phyloP scores from a whole-genome alignment of 176 grass and related monocot genomes.

The Phoenix roebelenii region DNA sequence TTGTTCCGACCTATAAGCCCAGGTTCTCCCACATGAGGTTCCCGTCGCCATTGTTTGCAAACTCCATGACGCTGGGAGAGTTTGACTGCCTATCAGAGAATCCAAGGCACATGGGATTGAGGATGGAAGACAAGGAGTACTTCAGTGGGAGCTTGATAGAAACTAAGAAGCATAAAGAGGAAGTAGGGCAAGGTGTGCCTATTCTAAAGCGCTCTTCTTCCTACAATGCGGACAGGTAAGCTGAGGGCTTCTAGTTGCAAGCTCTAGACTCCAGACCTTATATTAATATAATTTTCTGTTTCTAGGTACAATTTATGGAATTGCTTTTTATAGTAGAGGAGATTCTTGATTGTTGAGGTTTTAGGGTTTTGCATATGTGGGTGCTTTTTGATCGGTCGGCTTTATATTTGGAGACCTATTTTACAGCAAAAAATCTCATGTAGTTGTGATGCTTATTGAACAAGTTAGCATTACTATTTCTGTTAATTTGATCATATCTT shows the following conservation, averaged over 20 bases:
- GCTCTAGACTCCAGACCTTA: too few relatives aligned
- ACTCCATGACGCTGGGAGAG: slow-evolving; percentile 39
- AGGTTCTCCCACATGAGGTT: slow-evolving; percentile 73
- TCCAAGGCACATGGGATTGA: slow-evolving; percentile 34
- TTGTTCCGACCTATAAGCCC: slow-evolving; percentile 71
- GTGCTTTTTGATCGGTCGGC: too few relatives aligned
- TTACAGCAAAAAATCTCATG: too few relatives aligned
- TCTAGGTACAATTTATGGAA: too few relatives aligned
- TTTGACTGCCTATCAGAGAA: slow-evolving; percentile 48
- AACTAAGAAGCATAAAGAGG: slow-evolving; percentile 33
- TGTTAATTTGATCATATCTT: too few relatives aligned
- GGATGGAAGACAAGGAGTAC: slow-evolving; percentile 48
- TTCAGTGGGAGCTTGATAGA: slow-evolving; percentile 51
- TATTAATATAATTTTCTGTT: too few relatives aligned
- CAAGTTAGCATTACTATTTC: too few relatives aligned
- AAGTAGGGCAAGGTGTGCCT: slow-evolving; percentile 25
- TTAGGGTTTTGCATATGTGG: too few relatives aligned
- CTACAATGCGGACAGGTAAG: slow-evolving; percentile 63
- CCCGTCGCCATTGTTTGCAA: slow-evolving; percentile 57
- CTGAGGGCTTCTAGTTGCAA: background rate
- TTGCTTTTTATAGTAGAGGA: too few relatives aligned
- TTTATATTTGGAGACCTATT: too few relatives aligned
- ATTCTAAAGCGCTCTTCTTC: slow-evolving; percentile 44
- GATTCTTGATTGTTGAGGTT: too few relatives aligned
- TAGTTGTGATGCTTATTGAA: too few relatives aligned